Evolutionary conservation across 371 early-diverging fungal species (phyloP), one percentile per base, ranked within the genome.

Genomic region (Mucor sp.): DNA sequence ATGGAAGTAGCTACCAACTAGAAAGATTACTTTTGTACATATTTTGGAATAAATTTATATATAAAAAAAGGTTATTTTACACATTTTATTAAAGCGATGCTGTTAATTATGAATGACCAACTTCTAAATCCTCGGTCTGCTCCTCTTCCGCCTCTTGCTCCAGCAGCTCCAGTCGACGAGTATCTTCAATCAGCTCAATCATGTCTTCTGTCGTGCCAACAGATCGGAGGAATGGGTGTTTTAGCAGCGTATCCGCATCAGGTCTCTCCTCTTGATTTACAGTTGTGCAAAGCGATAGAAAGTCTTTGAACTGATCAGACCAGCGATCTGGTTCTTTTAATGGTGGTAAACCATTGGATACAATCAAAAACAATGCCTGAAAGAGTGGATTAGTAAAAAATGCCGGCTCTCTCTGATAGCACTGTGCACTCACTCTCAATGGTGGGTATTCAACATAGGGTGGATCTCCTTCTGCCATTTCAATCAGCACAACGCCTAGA

Each of bases 401-500:
- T 43, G 44, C n/a, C 1, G 19, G 30, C 30, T 30, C 8, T 43
- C 4, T 5, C 8, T 33, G 8, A 43, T 15, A 43, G 9, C 47
- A 47, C 1, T 19, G 7, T 39, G 58, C 39, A 71, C 77, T 74
- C 80, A 87, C 88, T 63, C 87, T 75, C 41, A 89, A 68, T 28
- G 90, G 90, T 25, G 87, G 87, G 69, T 88, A 80, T 56, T 84
- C 86, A 53, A 91, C 81, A 67, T 89, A 91, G 21, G 94, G 93
- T 60, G 93, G 90, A 70, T 88, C 82, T 53, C 93, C 90, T 72
- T 92, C 88, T 55, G 92, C 86, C 91, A 95, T 91, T 76, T 96
- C 96, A 70, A 93, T 85, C 60, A 91, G 80, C 59, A 93, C 77
- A 30, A 95, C 87, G 23, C 95, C 96, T 11, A 94, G 77, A 66